A percentile compares a stretch with the other conserved stretches of the same genome.
Evolutionary conservation across 345 rosid genomes (phyloP).

Genomic region (thale cress (Arabidopsis thaliana)): TAIR10.1 NC_003076.8:19781001-19781500

Average conservation of each 20-base stretch:
- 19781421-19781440: slow-evolving; percentile 4
- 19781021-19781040: slow-evolving; percentile 94
- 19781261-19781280: slow-evolving; percentile 84
- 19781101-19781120: background rate
- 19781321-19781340: slow-evolving; percentile 17
- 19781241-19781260: slow-evolving; percentile 40
- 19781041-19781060: background rate
- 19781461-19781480: background rate
- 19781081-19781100: background rate
- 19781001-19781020: slow-evolving; percentile 93
- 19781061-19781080: background rate
- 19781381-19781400: slow-evolving; percentile 23
- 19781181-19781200: slow-evolving; percentile 47
- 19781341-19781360: slow-evolving; percentile 6
- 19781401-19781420: slow-evolving; percentile 8
- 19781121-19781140: slow-evolving; percentile 48
- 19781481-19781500: background rate
- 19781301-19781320: slow-evolving; percentile 69
- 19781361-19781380: background rate
- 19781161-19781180: slow-evolving; percentile 97
- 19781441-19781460: background rate
- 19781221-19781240: slow-evolving; percentile 6
- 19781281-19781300: slow-evolving; percentile 67
- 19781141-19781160: slow-evolving; percentile 92
- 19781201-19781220: slow-evolving; percentile 41